Evolutionary conservation across 2,329 filamentous ascomycete genomes (phyloP).

Genomic region (Colletotrichum tofieldiae): DNA sequence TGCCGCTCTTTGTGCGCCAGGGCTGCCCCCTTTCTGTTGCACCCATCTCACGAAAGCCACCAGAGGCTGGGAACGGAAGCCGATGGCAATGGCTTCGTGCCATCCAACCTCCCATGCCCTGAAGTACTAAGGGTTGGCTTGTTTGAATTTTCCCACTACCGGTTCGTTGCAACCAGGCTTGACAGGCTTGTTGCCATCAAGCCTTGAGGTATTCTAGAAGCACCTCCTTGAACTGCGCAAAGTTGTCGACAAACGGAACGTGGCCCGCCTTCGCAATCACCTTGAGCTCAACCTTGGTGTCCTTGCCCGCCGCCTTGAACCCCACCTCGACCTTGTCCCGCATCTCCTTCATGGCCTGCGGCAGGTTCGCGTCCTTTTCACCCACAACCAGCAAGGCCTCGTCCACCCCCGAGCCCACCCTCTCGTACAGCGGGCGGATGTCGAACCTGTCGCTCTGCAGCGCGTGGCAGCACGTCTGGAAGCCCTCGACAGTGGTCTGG

Average conservation of each 20-base stretch:
- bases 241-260: constrained; percentile 56
- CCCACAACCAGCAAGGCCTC: constrained; percentile 57
- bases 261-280: constrained; percentile 57
- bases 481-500: constrained; percentile 57
- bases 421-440: constrained; percentile 52
- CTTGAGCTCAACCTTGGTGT: constrained; percentile 50
- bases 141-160: neutral
- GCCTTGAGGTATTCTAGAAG: constrained; percentile 48
- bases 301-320: constrained; percentile 48
- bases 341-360: constrained; percentile 57
- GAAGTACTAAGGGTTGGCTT: neutral
- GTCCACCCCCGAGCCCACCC: constrained; percentile 53
- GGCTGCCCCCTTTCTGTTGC: constrained; percentile 6
- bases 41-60: constrained; percentile 21
- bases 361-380: constrained; percentile 60
- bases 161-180: constrained; percentile 1
- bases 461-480: constrained; percentile 59
- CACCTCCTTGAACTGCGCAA: constrained; percentile 50
- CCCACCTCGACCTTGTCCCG: constrained; percentile 54
- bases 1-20: constrained; percentile 5
- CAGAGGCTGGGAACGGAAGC: constrained; percentile 33
- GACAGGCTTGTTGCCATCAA: constrained; percentile 3
- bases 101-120: constrained; percentile 16
- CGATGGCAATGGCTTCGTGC: constrained; percentile 13
- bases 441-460: constrained; percentile 57